Evolutionary conservation across 257 asterid species (phyloP).

Genomic region (Capsicum pubescens): DNA sequence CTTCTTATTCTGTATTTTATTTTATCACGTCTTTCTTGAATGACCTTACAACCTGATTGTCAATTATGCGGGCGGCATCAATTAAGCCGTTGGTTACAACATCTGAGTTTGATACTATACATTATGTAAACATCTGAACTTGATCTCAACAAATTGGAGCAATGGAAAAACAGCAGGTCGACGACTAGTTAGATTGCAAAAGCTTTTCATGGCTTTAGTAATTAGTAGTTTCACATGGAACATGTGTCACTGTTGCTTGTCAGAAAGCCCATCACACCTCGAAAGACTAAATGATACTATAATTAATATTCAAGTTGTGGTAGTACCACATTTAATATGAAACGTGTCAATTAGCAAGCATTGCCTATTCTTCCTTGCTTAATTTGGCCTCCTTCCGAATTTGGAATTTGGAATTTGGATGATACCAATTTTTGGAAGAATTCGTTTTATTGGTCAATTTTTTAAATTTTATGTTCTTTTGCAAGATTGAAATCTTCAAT

Average conservation of each 20-base stretch:
- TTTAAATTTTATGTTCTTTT: no score
- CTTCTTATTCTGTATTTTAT: not conserved
- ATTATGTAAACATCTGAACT: no score
- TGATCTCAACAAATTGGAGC: no score
- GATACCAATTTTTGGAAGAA: not conserved
- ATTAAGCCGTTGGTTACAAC: not conserved
- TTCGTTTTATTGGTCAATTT: no score
- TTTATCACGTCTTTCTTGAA: not conserved
- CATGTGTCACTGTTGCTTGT: conserved; percentile 39
- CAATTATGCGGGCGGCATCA: not conserved
- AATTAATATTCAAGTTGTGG: not conserved
- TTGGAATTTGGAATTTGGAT: not conserved
- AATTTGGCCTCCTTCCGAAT: not conserved
- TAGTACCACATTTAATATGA: conserved; percentile 25
- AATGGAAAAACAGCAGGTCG: no score
- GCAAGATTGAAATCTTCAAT: no score
- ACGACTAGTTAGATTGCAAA: not conserved
- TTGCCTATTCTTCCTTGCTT: not conserved
- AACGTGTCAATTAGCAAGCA: conserved; percentile 42
- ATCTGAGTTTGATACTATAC: no score
- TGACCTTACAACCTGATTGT: not conserved
- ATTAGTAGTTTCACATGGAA: conserved; percentile 47
- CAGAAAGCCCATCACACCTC: conserved; percentile 38
- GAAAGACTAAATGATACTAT: conserved; percentile 25
- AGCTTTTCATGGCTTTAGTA: not conserved